Evolutionary conservation across 192 early-diverging fungal species (phyloP), one percentile per base, ranked within the genome.

Genomic region (Backusella macrospora): DNA sequence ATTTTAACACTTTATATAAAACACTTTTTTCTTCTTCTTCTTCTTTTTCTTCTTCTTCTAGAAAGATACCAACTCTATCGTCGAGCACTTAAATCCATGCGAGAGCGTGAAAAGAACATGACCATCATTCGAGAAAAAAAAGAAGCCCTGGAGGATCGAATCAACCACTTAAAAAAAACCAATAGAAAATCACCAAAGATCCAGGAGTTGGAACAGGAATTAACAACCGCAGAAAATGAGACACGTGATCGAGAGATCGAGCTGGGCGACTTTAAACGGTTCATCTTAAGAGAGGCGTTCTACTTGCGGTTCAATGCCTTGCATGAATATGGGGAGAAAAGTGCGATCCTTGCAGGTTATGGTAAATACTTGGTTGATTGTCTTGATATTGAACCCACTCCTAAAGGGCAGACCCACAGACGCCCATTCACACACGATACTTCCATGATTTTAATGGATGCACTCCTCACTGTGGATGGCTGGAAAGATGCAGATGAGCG

Each of bases 231-330:
- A 0, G 65, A 34, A 0, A 45, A 65, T 1, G 70, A 71, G 4
- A 62, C 71, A 12, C 71, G 65, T 13, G 49, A 67, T 5, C 65
- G 44, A 68, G 76, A 78, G 4, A 72, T 39, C n/a, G 76, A 73
- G 18, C 9, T 69, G 4, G 71, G 49, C 14, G 76, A 78, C 64
- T 82, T 82, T 43, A 82, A 82, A 62, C 73, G 77, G 10, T 82
- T 82, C 62, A 77, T 77, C 37, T 62, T 82, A 16, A 38, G 71
- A 2, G 80, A 82, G 29, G 80, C 80, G 2, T 82, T 82, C 44
- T 82, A 82, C 52, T 34, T 82, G 37, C 70, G 76, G 3, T 82
- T 82, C 49, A 82, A 82, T 72, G 80, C 80, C 7, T 71, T 78
- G 68, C 66, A 71, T 55, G 80, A 82, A 47, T 78, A 73, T 73